Evolutionary conservation across 2,329 filamentous ascomycete species (phyloP).

Genomic region (Drechslerella dactyloides): DNA sequence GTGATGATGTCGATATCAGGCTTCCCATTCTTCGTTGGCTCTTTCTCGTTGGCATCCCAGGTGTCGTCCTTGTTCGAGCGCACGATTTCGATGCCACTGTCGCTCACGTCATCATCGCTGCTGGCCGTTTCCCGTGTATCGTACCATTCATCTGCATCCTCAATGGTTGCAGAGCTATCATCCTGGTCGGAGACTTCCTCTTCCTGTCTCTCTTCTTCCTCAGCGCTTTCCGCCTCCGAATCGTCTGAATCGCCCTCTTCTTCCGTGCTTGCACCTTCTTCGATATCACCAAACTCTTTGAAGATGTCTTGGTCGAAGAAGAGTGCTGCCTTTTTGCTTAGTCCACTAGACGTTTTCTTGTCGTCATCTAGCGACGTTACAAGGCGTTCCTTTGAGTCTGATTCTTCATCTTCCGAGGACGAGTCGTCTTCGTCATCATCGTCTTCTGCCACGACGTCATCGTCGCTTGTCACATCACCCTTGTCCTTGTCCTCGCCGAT

Average conservation of each 20-base stretch:
- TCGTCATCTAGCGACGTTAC: conserved; percentile 68
- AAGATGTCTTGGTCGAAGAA: conserved; percentile 92
- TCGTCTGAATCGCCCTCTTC: conserved; percentile 60
- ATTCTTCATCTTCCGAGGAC: conserved; percentile 62
- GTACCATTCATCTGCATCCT: conserved; percentile 52
- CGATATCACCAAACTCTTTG: conserved; percentile 74
- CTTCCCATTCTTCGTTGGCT: conserved; percentile 69
- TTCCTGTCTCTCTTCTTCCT: conserved; percentile 55
- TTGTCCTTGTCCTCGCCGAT: conserved; percentile 73
- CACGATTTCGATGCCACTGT: conserved; percentile 69
- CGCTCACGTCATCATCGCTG: conserved; percentile 59
- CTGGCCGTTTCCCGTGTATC: conserved; percentile 54
- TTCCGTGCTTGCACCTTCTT: conserved; percentile 66
- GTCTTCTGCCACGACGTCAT: conserved; percentile 63
- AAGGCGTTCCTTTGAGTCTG: conserved; percentile 63
- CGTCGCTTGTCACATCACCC: conserved; percentile 66
- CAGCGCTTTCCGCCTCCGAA: conserved; percentile 57
- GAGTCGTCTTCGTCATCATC: conserved; percentile 70
- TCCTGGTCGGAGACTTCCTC: conserved; percentile 52
- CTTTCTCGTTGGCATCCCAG: conserved; percentile 71
- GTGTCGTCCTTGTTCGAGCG: conserved; percentile 64
- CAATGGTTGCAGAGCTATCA: conserved; percentile 52
- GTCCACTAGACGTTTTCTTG: conserved; percentile 63
- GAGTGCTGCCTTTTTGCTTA: conserved; percentile 83
- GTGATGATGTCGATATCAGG: conserved; percentile 96